Evolutionary conservation across 2,329 filamentous ascomycete genomes (phyloP).

Genomic region (Arthrinium phaeospermum): DNA sequence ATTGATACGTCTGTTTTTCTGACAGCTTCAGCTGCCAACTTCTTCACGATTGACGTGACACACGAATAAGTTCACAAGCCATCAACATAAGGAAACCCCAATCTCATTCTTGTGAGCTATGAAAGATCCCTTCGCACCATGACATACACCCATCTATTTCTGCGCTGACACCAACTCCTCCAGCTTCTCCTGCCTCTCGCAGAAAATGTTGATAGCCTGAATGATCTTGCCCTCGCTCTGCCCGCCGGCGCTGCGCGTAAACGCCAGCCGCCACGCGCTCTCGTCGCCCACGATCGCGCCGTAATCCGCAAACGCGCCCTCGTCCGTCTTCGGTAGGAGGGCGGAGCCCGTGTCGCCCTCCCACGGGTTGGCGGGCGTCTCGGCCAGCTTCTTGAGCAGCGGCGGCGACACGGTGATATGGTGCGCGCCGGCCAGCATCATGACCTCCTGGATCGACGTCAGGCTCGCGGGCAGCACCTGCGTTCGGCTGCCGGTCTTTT

Average conservation of each 20-base stretch:
- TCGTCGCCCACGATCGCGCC: constrained; percentile 44
- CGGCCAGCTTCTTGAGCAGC: constrained; percentile 54
- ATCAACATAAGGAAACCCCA: too few relatives aligned
- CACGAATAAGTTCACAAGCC: too few relatives aligned
- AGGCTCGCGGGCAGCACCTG: constrained; percentile 63
- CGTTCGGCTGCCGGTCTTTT: constrained; percentile 47
- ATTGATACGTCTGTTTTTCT: too few relatives aligned
- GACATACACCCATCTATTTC: too few relatives aligned
- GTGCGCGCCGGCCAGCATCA: constrained; percentile 60
- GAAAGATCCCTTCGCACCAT: too few relatives aligned
- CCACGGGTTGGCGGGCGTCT: constrained; percentile 41
- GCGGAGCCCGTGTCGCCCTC: constrained; percentile 39
- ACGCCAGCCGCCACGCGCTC: constrained; percentile 55
- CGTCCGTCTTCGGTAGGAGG: constrained; percentile 28
- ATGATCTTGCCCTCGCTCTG: constrained; percentile 56
- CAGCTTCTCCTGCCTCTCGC: constrained; percentile 58
- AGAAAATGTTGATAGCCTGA: constrained; percentile 64
- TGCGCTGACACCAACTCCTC: constrained; percentile 41
- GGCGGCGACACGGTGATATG: constrained; percentile 64
- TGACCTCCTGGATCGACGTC: constrained; percentile 62
- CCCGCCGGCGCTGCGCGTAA: constrained; percentile 53
- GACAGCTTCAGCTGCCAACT: too few relatives aligned
- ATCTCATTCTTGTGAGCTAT: too few relatives aligned
- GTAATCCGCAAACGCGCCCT: constrained; percentile 25
- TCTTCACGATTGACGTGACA: too few relatives aligned